Evolutionary conservation across 352 stramenopile species (phyloP), one percentile per base, ranked within the genome.

Genomic region (Phytopythium cucurbitacearum): DNA sequence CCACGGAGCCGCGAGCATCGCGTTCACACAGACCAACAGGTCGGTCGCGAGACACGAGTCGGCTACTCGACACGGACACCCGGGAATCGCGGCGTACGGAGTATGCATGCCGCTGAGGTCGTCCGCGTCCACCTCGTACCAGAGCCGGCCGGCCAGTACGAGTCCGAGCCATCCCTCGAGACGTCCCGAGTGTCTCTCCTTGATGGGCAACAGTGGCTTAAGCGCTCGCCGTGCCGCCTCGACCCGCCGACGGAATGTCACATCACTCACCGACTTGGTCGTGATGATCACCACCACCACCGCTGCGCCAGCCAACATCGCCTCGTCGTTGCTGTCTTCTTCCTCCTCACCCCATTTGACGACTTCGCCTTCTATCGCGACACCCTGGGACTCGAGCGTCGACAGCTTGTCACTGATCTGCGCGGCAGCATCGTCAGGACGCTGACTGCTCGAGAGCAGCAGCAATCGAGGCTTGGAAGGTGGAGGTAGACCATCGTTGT

Each of bases 121-220:
- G 8, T 52, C 51, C 5, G 57, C 46, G 16, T 73, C 67, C 3
- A 82, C 69, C 48, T 81, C 64, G 47, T 85, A 85, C 73, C 73
- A 85, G 4, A 85, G 66, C 5, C 69, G 58, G n/a, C 74, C 74
- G 5, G 69, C 71, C 66, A 82, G 77, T 1, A 57, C 67, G n/a
- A 82, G 40, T 11, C 59, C 57, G 6, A 85, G 43, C 73, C 74
- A 85, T 1, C 69, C 62, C n/a, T 52, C 7, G 13, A 21, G 43
- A 33, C 82, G 53, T 10, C 59, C 39, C 11, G 59, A 56, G 3
- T 60, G 62, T 5, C 69, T 43, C 12, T 69, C 64, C 34, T 80
- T 82, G 35, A 80, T 77, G 0, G 71, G 71, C 0, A 85, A 47
- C 9, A 80, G 48, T 1, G 64, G 62, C 36, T 71, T 82, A 6